Conservation (phyloP, 2,329 filamentous ascomycete species). For the Huntiella savannae region DNA sequence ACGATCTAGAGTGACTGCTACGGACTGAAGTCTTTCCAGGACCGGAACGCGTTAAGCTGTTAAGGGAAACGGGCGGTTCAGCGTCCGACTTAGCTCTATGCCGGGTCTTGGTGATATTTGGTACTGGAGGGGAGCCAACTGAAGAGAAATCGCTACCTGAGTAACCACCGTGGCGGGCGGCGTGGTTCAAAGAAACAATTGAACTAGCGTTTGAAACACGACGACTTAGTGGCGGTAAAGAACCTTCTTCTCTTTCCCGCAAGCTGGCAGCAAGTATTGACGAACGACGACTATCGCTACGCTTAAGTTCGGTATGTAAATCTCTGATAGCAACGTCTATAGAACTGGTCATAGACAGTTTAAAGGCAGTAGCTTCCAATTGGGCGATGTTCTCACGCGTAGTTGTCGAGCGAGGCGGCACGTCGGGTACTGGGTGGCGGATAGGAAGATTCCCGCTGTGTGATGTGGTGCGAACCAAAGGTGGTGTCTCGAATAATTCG, state of each 20-base stretch:
- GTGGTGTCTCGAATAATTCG: slow-evolving; percentile 11
- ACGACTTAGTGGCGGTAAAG: slow-evolving; percentile 18
- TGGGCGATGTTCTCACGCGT: slow-evolving; percentile 50
- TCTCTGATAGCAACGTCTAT: slow-evolving; percentile 62
- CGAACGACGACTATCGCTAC: slow-evolving; percentile 46
- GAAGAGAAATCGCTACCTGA: slow-evolving; percentile 41
- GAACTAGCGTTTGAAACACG: slow-evolving; percentile 34
- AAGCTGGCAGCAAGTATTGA: slow-evolving; percentile 36
- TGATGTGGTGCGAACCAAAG: slow-evolving; percentile 29
- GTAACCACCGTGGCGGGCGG: slow-evolving; percentile 47
- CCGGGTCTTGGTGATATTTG: slow-evolving; percentile 30
- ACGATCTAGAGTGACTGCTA: slow-evolving; percentile 30
- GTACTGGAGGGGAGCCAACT: slow-evolving; percentile 46
- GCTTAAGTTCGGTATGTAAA: slow-evolving; percentile 51
- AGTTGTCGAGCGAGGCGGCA: slow-evolving; percentile 40
- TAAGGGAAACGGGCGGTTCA: slow-evolving; percentile 18
- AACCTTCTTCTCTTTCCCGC: slow-evolving; percentile 13
- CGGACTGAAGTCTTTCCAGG: slow-evolving; percentile 34
- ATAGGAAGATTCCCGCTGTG: slow-evolving; percentile 25
- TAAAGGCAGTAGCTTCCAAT: slow-evolving; percentile 57
- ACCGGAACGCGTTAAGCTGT: slow-evolving; percentile 29
- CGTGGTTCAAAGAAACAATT: slow-evolving; percentile 50
- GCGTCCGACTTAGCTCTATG: slow-evolving; percentile 28
- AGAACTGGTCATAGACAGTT: slow-evolving; percentile 53
- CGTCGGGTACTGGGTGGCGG: slow-evolving; percentile 42